phyloP scores from a whole-genome alignment of 306 rosid species.

The Trifolium dubium region DNA sequence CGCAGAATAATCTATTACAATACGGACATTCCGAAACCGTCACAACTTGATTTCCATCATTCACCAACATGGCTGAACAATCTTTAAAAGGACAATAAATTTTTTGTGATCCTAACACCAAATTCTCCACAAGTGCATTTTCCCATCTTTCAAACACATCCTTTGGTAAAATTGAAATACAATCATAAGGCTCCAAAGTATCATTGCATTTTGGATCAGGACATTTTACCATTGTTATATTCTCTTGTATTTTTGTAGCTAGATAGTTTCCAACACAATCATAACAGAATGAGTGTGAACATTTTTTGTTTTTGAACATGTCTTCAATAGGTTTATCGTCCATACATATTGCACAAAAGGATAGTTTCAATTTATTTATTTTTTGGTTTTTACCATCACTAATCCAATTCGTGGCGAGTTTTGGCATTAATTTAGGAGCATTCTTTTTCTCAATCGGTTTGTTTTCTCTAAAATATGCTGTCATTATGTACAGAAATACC shows the following conservation, averaged over 20 bases:
- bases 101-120: slow-evolving; percentile 46
- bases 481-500: too few relatives aligned
- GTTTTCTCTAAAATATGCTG: not conserved
- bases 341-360: not conserved
- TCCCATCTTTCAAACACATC: slow-evolving; percentile 68
- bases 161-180: slow-evolving; percentile 49
- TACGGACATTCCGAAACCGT: slow-evolving; percentile 57
- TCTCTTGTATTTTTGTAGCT: slow-evolving; percentile 59
- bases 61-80: slow-evolving; percentile 54
- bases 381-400: too few relatives aligned
- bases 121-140: slow-evolving; percentile 52
- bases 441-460: not conserved
- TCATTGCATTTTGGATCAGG: slow-evolving; percentile 39
- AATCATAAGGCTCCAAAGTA: slow-evolving; percentile 50
- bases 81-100: slow-evolving; percentile 66
- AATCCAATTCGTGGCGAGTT: too few relatives aligned
- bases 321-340: not conserved
- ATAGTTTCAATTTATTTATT: not conserved
- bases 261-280: slow-evolving; percentile 48
- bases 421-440: too few relatives aligned
- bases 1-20: slow-evolving; percentile 55
- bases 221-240: slow-evolving; percentile 27
- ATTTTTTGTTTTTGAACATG: slow-evolving; percentile 54
- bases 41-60: slow-evolving; percentile 48
- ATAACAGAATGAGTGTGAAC: slow-evolving; percentile 22